These are phyloP conservation scores for Colletotrichum godetiae DNA, from an alignment of 2,329 filamentous ascomycete genomes.

Conservation along the genomic window DNA sequence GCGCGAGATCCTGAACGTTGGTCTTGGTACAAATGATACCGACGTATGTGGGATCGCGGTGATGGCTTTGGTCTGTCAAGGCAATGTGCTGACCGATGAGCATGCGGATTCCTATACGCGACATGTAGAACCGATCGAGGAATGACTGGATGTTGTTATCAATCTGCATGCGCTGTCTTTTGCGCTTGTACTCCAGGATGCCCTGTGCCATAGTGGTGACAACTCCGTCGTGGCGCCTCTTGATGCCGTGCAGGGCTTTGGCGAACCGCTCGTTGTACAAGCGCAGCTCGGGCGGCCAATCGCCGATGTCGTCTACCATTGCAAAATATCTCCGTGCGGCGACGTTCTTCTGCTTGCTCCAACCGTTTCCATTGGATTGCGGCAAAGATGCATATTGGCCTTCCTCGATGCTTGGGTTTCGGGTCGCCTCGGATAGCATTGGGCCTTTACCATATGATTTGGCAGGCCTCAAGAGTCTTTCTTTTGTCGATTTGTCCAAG, in stretches of 20 bases:
- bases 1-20: constrained; percentile 92
- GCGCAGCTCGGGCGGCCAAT: constrained; percentile 94
- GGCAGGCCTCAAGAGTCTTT: constrained; percentile 78
- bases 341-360: constrained; percentile 62
- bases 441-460: constrained; percentile 67
- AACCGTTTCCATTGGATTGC: constrained; percentile 56
- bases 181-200: constrained; percentile 97
- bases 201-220: constrained; percentile 98
- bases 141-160: constrained; percentile 98
- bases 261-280: constrained; percentile 95
- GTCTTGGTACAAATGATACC: constrained; percentile 99
- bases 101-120: constrained; percentile 98
- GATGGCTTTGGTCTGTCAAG: constrained; percentile 90
- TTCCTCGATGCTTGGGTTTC: constrained; percentile 88
- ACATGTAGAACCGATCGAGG: constrained; percentile 99
- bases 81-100: constrained; percentile 99
- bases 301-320: constrained; percentile 85
- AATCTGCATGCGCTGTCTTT: constrained; percentile 96
- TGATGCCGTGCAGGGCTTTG: constrained; percentile 91
- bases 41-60: constrained; percentile 92
- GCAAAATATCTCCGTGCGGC: constrained; percentile 84
- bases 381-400: constrained; percentile 76
- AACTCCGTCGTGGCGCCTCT: constrained; percentile 94
- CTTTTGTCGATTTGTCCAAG: constrained; percentile 79
- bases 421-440: constrained; percentile 83